phyloP scores from a whole-genome alignment of 2,329 filamentous ascomycete genomes.

The Talaromyces verruculosus region DNA sequence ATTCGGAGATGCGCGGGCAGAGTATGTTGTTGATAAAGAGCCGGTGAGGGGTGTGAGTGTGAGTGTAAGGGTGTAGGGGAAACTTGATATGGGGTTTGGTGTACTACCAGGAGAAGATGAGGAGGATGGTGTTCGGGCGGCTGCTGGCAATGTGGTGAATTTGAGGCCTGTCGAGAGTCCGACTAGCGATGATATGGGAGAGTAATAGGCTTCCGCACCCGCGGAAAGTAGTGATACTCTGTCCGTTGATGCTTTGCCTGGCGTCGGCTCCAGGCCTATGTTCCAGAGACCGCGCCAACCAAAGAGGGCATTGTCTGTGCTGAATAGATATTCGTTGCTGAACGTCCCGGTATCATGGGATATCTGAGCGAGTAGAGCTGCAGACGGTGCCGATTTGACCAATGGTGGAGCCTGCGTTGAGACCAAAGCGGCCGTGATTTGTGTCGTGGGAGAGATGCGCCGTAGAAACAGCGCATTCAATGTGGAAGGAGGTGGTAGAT shows the following conservation, averaged over 20 bases:
- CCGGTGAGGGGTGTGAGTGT: slow-evolving; percentile 95
- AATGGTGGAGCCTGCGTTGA: slow-evolving; percentile 43
- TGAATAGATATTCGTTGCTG: slow-evolving; percentile 84
- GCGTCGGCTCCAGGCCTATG: slow-evolving; percentile 65
- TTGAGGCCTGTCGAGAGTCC: slow-evolving; percentile 85
- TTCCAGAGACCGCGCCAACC: slow-evolving; percentile 91
- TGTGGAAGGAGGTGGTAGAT: slow-evolving; percentile 68
- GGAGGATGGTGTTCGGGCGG: slow-evolving; percentile 29
- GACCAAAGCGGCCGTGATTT: slow-evolving; percentile 69
- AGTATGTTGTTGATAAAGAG: slow-evolving; percentile 86
- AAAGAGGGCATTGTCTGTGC: slow-evolving; percentile 85
- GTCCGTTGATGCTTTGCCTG: slow-evolving; percentile 21
- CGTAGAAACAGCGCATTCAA: slow-evolving; percentile 83
- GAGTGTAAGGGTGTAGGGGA: slow-evolving; percentile 88
- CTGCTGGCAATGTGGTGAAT: slow-evolving; percentile 78
- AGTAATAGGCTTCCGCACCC: slow-evolving; percentile 93
- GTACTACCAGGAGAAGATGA: slow-evolving; percentile 27
- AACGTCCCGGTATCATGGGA: slow-evolving; percentile 81
- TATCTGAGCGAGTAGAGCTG: slow-evolving; percentile 47
- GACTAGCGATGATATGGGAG: slow-evolving; percentile 87
- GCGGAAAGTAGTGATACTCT: slow-evolving; percentile 75
- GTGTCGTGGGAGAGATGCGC: slow-evolving; percentile 71
- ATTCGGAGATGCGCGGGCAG: slow-evolving; percentile 79
- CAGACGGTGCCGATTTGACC: slow-evolving; percentile 47
- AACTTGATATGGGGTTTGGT: slow-evolving; percentile 59